These are phyloP conservation scores for Boletellus deceptivus DNA, from an alignment of 1,284 basidiomycete genomes.

Conservation along the genomic window DNA sequence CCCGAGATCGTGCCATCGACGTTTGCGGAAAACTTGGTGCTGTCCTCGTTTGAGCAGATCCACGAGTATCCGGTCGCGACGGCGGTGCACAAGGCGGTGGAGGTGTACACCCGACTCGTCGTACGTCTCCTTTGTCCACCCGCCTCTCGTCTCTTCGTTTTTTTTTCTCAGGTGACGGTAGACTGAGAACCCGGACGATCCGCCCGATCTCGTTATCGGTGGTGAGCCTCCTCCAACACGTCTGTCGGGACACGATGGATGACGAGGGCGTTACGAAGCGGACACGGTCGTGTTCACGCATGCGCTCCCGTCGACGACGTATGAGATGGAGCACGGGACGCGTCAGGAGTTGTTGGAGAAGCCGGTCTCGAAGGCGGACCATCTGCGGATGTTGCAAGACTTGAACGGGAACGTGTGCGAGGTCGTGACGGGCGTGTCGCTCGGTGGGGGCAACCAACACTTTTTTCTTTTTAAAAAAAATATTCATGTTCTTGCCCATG, in stretches of 20 bases:
- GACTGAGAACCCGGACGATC: constrained; percentile 67
- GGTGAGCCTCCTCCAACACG: constrained; percentile 56
- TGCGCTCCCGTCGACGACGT: constrained; percentile 54
- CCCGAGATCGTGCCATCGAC: constrained; percentile 89
- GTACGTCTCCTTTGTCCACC: constrained; percentile 39
- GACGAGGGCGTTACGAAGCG: constrained; percentile 52
- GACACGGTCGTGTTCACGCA: constrained; percentile 91
- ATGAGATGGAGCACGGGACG: constrained; percentile 43
- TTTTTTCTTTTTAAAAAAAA: too few relatives aligned
- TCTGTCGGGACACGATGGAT: too few relatives aligned
- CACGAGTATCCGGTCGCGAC: constrained; percentile 95
- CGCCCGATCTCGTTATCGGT: constrained; percentile 92
- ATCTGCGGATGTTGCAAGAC: constrained; percentile 85
- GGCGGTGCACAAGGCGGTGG: constrained; percentile 87
- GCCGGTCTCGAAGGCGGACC: constrained; percentile 77
- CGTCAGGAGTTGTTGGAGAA: constrained; percentile 86
- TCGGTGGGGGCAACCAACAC: too few relatives aligned
- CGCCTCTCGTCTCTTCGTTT: too few relatives aligned
- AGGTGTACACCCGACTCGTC: constrained; percentile 88
- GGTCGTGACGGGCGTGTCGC: constrained; percentile 85
- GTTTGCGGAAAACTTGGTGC: constrained; percentile 81
- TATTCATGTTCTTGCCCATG: too few relatives aligned
- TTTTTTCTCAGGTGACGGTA: not conserved
- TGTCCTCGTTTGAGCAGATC: constrained; percentile 69
- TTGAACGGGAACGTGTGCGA: constrained; percentile 85